Conservation (phyloP, 495 filamentous ascomycete species). For the Chaetomidium leptoderma region DNA sequence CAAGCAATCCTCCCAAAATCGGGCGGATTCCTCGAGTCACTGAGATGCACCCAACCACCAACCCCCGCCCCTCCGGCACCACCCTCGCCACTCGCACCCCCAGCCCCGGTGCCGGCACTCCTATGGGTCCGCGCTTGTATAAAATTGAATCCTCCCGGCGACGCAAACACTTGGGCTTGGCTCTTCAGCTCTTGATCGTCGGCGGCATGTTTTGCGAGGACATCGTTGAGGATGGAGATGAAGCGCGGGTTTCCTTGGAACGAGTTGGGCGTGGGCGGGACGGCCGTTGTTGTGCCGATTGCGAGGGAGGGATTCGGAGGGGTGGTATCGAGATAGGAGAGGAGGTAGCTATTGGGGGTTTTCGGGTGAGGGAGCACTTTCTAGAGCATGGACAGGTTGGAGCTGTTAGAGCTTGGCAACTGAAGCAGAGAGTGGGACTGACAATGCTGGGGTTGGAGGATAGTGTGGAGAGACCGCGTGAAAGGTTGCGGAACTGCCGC, state of each 20-base stretch:
- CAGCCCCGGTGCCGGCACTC: conserved; percentile 50
- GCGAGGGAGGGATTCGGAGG: conserved; percentile 66
- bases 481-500: conserved; percentile 6
- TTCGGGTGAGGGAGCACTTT: conserved; percentile 62
- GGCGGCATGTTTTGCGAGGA: conserved; percentile 63
- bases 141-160: conserved; percentile 62
- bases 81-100: conserved; percentile 76
- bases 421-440: conserved; percentile 25
- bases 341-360: conserved; percentile 48
- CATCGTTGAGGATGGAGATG: conserved; percentile 65
- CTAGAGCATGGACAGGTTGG: conserved; percentile 38
- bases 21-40: conserved; percentile 73
- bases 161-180: conserved; percentile 76
- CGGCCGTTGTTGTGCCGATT: conserved; percentile 65
- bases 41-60: conserved; percentile 88
- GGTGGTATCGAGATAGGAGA: conserved; percentile 69
- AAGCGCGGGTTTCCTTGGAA: conserved; percentile 77
- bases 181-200: conserved; percentile 67
- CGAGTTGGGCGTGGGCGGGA: conserved; percentile 73
- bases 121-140: conserved; percentile 38
- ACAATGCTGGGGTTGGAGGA: conserved; percentile 46
- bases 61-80: conserved; percentile 76
- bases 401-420: neutral
- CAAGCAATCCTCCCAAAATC: conserved; percentile 89
- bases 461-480: conserved; percentile 34